Base-by-base conservation (phyloP, 2,329 filamentous ascomycete species). In the Elsinoe arachidis region DNA sequence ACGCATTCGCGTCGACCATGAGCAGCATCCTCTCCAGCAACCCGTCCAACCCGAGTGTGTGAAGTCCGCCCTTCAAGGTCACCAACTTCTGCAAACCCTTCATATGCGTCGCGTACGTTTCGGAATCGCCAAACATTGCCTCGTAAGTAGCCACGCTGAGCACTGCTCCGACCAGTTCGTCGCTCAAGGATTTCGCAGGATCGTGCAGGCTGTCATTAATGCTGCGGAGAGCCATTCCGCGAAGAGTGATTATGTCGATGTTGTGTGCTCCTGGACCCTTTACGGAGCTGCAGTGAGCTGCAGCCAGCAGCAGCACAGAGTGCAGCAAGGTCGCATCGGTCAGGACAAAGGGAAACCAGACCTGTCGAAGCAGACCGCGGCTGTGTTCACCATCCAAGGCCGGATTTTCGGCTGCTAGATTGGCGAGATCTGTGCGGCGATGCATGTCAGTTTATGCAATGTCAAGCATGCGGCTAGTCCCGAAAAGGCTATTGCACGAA, bases 91-190 rank as follows among this genome's bases (percentile, higher is more conserved):
- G 60, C 23, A 79, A 66, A 3, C 73, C 77, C 1, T 67, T 66
- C 76, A 80, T 79, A 66, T 80, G 77, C 2, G 73, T 71, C 53
- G 70, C 65, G 59, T 75, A 79, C 12, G 70, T 69, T 2, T 68
- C 63, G 17, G 69, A 62, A 17, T 71, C 69, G 19, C 77, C 76
- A 61, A 74, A 78, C 60, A 78, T 74, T n/a, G 76, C 76, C 62
- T 80, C 78, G 63, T 77, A 80, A 59, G 73, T 74, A 9, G 76
- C 77, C 76, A 80, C 76, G 60, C 77, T 76, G 34, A 74, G 75
- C 3, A 78, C 75, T 2, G 77, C 76, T 7, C 73, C 74, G 53
- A 79, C 71, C 33, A 78, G 60, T 12, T 71, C 71, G 61, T 79
- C 76, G 59, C 66, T 72, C 5, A 71, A 64, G 3, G 62, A 61